phyloP scores from a whole-genome alignment of 495 filamentous ascomycete species.

The Massariosphaeria phaeospora region DNA sequence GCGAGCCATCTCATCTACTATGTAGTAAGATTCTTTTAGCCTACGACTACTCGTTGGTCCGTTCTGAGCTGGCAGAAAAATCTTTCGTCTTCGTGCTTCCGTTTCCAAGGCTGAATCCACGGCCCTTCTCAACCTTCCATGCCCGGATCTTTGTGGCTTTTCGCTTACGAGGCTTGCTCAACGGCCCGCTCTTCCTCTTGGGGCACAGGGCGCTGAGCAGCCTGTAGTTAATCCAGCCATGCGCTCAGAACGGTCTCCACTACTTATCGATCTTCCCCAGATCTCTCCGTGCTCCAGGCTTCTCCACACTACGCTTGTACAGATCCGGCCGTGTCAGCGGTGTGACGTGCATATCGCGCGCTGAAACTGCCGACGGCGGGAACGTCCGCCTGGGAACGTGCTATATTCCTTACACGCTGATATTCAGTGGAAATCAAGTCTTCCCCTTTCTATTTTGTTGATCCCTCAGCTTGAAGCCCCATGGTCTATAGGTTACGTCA shows the following conservation, averaged over 20 bases:
- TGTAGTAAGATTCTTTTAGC: background rate
- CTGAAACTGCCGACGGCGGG: background rate
- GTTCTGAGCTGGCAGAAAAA: background rate
- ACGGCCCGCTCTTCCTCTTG: slow-evolving; percentile 4
- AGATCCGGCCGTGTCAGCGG: slow-evolving; percentile 9
- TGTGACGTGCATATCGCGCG: slow-evolving; percentile 21
- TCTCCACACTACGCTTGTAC: slow-evolving; percentile 28
- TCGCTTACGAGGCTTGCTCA: slow-evolving; percentile 6
- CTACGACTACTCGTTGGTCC: background rate
- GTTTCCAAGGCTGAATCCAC: background rate
- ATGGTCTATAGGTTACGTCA: no score
- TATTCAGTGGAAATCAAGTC: slow-evolving; percentile 9
- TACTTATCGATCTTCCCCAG: slow-evolving; percentile 24
- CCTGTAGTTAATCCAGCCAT: slow-evolving; percentile 25
- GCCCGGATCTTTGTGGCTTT: background rate
- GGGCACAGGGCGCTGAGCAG: slow-evolving; percentile 17
- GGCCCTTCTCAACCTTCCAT: background rate
- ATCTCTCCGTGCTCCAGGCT: slow-evolving; percentile 16
- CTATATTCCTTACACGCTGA: background rate
- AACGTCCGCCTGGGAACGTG: background rate
- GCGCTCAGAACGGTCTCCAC: slow-evolving; percentile 19
- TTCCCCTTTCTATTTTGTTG: no score
- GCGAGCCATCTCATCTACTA: background rate
- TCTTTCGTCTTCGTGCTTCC: no score
- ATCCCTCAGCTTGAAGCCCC: no score